phyloP scores from a whole-genome alignment of 2,329 filamentous ascomycete species.

The Ilyonectria mors-panacis region DNA sequence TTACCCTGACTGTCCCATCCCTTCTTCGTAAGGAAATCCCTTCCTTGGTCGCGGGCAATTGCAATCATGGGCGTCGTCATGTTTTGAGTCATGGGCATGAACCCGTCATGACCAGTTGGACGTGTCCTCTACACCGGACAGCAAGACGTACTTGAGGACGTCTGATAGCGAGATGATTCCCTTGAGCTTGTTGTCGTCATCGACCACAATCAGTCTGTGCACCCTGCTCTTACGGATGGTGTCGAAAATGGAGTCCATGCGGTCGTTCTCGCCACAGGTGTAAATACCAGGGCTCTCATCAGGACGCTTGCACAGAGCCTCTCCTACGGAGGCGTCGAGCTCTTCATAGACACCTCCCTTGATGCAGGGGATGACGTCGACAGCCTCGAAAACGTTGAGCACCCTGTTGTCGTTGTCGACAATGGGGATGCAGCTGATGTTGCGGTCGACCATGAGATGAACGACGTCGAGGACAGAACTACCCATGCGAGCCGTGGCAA shows the following conservation, averaged over 20 bases:
- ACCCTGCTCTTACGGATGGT: conserved; percentile 96
- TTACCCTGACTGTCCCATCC: conserved; percentile 26
- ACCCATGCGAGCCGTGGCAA: conserved; percentile 89
- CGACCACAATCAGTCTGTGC: conserved; percentile 92
- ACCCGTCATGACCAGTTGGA: conserved; percentile 39
- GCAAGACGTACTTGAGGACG: conserved; percentile 93
- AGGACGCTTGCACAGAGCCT: conserved; percentile 87
- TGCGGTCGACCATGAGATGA: conserved; percentile 90
- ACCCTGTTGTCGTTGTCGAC: conserved; percentile 83
- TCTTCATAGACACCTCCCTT: conserved; percentile 95
- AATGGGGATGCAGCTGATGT: conserved; percentile 95
- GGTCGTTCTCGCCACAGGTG: conserved; percentile 92
- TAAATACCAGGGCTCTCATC: conserved; percentile 97
- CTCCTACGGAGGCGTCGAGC: conserved; percentile 86
- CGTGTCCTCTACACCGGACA: conserved; percentile 79
- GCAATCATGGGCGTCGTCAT: conserved; percentile 44
- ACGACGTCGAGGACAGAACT: conserved; percentile 95
- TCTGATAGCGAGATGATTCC: conserved; percentile 95
- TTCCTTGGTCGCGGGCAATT: conserved; percentile 37
- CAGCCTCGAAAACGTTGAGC: conserved; percentile 96
- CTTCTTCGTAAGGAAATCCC: conserved; percentile 13
- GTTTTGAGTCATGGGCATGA: conserved; percentile 19
- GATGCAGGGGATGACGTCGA: conserved; percentile 96
- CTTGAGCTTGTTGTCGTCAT: conserved; percentile 87
- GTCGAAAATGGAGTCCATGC: conserved; percentile 95